A percentile compares a stretch with the other conserved stretches of the same genome.
Conservation (phyloP, 805 yeast genomes). For the Zygosaccharomyces siamensis region DNA sequence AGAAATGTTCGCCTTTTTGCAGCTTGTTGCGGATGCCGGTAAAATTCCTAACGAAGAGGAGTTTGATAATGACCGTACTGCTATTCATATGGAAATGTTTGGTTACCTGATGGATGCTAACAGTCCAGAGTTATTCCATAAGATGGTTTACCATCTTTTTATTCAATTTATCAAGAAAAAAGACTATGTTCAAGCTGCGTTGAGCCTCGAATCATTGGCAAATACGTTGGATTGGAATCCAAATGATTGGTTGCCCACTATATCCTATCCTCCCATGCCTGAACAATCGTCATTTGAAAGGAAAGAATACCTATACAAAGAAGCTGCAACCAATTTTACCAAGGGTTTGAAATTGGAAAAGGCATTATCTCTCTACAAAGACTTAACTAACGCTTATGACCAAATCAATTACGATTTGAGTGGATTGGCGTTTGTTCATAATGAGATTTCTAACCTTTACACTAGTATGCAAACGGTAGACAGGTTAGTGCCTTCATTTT, state of each 20-base stretch:
- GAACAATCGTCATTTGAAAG: conserved; percentile 75
- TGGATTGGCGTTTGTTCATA: conserved; percentile 68
- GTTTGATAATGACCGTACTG: conserved; percentile 81
- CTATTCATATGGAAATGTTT: conserved; percentile 69
- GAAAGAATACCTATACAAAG: conserved; percentile 64
- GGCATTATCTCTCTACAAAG: conserved; percentile 74
- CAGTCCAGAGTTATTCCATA: conserved; percentile 72
- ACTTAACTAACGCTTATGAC: conserved; percentile 69
- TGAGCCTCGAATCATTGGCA: conserved; percentile 72
- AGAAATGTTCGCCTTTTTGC: conserved; percentile 56
- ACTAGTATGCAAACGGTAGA: conserved; percentile 61
- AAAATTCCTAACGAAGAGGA: conserved; percentile 77
- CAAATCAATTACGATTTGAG: conserved; percentile 66
- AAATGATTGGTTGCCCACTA: conserved; percentile 49
- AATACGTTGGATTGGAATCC: conserved; percentile 72
- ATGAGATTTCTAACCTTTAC: conserved; percentile 64
- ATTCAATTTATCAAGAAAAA: conserved; percentile 54
- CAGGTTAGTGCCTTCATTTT: conserved; percentile 69
- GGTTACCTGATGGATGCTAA: conserved; percentile 72
- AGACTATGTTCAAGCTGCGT: conserved; percentile 77
- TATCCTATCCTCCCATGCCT: conserved; percentile 68
- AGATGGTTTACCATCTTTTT: conserved; percentile 72
- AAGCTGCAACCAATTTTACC: conserved; percentile 64
- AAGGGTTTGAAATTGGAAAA: conserved; percentile 73
- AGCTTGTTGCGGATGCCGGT: conserved; percentile 59